A percentile compares a stretch with the other conserved stretches of the same genome.
Evolutionary conservation across 345 rosid genomes (phyloP).

Genomic region (Theobroma cacao): DNA sequence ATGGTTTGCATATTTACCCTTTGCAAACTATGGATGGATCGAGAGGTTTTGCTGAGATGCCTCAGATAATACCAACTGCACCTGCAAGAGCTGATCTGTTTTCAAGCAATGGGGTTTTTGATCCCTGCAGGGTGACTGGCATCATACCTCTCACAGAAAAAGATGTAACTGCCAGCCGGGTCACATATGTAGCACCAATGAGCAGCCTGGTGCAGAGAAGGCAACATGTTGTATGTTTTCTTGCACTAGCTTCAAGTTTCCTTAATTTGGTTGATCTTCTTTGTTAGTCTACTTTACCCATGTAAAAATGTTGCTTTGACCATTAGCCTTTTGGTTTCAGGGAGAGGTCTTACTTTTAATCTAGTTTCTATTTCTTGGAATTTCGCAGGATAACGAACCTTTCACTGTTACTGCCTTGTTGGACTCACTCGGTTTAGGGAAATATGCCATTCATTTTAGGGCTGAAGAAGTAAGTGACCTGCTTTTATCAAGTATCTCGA

Average conservation of each 20-base stretch:
- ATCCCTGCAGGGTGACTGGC: slow-evolving; percentile 8
- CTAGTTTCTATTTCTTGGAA: neutral
- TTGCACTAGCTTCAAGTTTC: neutral
- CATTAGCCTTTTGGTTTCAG: neutral
- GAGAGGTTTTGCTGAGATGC: slow-evolving; percentile 22
- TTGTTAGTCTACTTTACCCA: neutral
- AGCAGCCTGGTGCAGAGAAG: slow-evolving; percentile 19
- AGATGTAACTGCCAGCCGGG: slow-evolving; percentile 14
- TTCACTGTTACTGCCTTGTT: slow-evolving; percentile 34
- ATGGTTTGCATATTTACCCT: slow-evolving; percentile 17
- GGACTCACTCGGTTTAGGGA: slow-evolving; percentile 51
- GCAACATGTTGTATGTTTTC: slow-evolving; percentile 33
- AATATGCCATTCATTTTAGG: slow-evolving; percentile 39
- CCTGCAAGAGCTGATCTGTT: slow-evolving; percentile 7
- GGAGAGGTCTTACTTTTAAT: neutral
- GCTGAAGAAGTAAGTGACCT: slow-evolving; percentile 60
- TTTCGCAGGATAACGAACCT: slow-evolving; percentile 35
- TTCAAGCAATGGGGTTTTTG: slow-evolving; percentile 4
- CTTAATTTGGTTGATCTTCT: slow-evolving; percentile 2
- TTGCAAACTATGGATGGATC: slow-evolving; percentile 20
- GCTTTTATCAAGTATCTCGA: neutral
- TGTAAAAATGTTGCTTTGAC: neutral
- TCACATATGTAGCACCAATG: neutral
- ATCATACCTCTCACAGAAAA: neutral
- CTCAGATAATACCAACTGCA: slow-evolving; percentile 9